A percentile compares a stretch with the other conserved stretches of the same genome.
Evolutionary conservation across 1,284 basidiomycete genomes (phyloP).

Genomic region (Rhizoctonia solani): DNA sequence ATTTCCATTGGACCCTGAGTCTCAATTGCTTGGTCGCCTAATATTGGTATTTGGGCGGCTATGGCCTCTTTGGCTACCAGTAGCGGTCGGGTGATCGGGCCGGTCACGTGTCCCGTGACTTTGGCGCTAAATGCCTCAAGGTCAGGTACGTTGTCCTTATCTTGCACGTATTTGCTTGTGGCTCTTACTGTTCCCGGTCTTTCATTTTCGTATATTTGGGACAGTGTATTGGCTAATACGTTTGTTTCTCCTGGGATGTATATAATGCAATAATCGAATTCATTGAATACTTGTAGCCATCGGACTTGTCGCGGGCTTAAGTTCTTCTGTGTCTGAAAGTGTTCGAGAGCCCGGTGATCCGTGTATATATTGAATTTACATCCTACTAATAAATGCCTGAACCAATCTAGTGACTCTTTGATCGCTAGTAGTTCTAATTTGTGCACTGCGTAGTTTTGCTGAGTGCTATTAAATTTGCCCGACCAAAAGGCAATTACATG

Average conservation of each 20-base stretch:
- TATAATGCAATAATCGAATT: constrained; percentile 45
- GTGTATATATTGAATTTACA: constrained; percentile 44
- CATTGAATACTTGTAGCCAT: constrained; percentile 48
- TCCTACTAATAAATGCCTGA: constrained; percentile 46
- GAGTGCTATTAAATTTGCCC: constrained; percentile 47
- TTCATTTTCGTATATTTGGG: constrained; percentile 46
- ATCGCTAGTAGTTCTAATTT: constrained; percentile 50
- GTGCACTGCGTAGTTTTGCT: constrained; percentile 51
- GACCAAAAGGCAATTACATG: constrained; percentile 46
- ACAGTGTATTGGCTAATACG: constrained; percentile 45
- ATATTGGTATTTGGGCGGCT: too few species aligned
- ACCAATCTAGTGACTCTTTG: constrained; percentile 48
- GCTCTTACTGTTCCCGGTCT: constrained; percentile 42
- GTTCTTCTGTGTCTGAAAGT: constrained; percentile 45
- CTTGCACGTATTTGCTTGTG: constrained; percentile 41
- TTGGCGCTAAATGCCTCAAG: neutral
- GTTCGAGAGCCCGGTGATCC: constrained; percentile 46
- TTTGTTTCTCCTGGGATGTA: constrained; percentile 39
- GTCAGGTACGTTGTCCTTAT: neutral
- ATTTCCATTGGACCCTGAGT: neutral
- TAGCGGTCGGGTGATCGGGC: neutral
- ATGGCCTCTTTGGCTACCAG: neutral
- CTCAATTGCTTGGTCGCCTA: neutral
- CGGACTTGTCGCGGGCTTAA: constrained; percentile 44
- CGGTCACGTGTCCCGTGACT: too few species aligned